Evolutionary conservation across 805 yeast genomes (phyloP).

Genomic region (Metschnikowia proteae): DNA sequence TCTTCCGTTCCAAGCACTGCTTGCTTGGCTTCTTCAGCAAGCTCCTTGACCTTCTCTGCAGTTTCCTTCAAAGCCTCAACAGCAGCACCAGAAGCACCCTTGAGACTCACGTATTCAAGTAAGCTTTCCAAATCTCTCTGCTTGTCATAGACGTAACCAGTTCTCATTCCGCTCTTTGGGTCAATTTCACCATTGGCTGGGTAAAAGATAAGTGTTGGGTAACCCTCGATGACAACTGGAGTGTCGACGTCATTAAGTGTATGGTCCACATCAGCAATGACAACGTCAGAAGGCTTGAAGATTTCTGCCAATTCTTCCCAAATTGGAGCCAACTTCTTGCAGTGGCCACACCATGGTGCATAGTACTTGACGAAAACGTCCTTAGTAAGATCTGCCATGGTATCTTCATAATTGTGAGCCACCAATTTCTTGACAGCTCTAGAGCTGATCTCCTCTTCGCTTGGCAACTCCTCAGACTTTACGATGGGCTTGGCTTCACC

Average conservation of each 20-base stretch:
- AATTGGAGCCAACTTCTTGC: constrained; percentile 84
- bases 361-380: constrained; percentile 86
- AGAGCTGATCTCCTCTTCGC: constrained; percentile 55
- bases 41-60: constrained; percentile 18
- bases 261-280: constrained; percentile 85
- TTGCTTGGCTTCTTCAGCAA: constrained; percentile 26
- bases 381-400: constrained; percentile 53
- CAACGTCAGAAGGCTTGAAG: constrained; percentile 53
- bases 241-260: constrained; percentile 84
- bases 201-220: constrained; percentile 87
- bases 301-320: constrained; percentile 82
- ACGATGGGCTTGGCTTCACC: constrained; percentile 70
- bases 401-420: constrained; percentile 73
- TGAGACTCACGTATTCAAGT: constrained; percentile 64
- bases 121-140: constrained; percentile 71
- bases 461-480: constrained; percentile 86
- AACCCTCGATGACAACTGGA: constrained; percentile 64
- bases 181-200: constrained; percentile 63
- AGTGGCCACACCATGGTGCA: constrained; percentile 98
- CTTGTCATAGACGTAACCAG: constrained; percentile 61
- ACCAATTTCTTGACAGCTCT: constrained; percentile 72
- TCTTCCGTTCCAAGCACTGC: constrained; percentile 12
- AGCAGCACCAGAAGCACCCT: constrained; percentile 54
- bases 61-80: constrained; percentile 36
- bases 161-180: constrained; percentile 40